Base-by-base conservation (phyloP, 2,329 filamentous ascomycete genomes). In the Cladosporium sp. region DNA sequence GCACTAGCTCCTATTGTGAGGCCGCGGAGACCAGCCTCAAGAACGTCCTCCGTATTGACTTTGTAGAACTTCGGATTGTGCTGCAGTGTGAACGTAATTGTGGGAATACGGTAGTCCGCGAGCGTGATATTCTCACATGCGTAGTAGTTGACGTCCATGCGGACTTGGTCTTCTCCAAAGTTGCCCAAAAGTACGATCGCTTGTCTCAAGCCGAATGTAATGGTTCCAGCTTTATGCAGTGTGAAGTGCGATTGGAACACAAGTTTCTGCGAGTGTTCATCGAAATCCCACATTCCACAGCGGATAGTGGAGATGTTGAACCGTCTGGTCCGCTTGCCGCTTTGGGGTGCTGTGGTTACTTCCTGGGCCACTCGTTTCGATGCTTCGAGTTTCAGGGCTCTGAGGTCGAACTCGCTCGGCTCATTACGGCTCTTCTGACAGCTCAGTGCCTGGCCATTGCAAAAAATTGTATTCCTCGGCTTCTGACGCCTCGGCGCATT, bases 241-340 rank as follows among this genome's bases (percentile, higher is more conserved):
- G 57, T 57, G 42, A 65, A 69, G 49, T 76, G 69, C 2, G 67
- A 58, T 4, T 68, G 61, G 53, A 76, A 79, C 4, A 65, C 60
- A 8, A 72, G 63, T 13, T 56, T 43, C 32, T 35, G 11, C 9
- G 40, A 43, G 7, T 43, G 43, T 3, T 58, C 49, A 25, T 64
- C 53, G 52, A 73, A 75, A 33, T 63, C 62, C 72, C 73, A 77
- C 1, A 69, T 56, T 4, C 77, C 74, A 52, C 70, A 74, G 9
- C 63, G 67, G 8, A 74, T 57, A 18, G 54, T 61, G 16, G 58
- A 54, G 20, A 64, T 61, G 12, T 58, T 39, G 46, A 74, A 73
- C 4, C 46, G 54, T 56, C 67, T 56, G 38, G 51, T 48, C 7
- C 16, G 53, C 48, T 43, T 29, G 16, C n/a, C 55, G 19, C 38